These are phyloP conservation scores for Mesembryanthemum crystallinum DNA, from an alignment of 148 eudicot genomes.

Conservation along the genomic window DNA sequence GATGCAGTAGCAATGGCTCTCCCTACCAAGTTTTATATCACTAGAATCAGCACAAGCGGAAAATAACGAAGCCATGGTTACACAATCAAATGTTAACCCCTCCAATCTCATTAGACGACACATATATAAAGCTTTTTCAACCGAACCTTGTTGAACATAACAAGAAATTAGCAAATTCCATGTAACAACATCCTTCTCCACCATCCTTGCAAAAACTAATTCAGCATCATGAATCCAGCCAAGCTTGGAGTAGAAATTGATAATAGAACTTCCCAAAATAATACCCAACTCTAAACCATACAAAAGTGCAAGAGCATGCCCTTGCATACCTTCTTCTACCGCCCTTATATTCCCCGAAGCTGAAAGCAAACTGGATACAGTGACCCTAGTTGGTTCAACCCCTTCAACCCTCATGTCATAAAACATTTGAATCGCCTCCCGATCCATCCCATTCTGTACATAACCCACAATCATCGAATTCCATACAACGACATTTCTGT, in stretches of 20 bases:
- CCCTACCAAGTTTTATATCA: constrained; percentile 42
- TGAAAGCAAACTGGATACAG: constrained; percentile 48
- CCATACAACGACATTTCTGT: constrained; percentile 51
- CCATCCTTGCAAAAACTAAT: constrained; percentile 41
- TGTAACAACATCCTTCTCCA: constrained; percentile 55
- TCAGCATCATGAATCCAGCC: constrained; percentile 49
- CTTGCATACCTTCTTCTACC: constrained; percentile 52
- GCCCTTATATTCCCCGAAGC: constrained; percentile 50
- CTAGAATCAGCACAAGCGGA: constrained; percentile 36
- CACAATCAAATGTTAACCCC: constrained; percentile 47
- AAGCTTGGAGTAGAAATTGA: constrained; percentile 52
- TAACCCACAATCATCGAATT: constrained; percentile 54
- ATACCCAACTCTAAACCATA: constrained; percentile 41
- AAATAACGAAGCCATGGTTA: constrained; percentile 43
- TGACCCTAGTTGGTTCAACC: constrained; percentile 48
- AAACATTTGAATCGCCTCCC: constrained; percentile 48
- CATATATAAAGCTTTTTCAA: constrained; percentile 29
- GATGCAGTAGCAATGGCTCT: constrained; percentile 45
- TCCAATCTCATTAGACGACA: constrained; percentile 45
- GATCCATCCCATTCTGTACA: constrained; percentile 50
- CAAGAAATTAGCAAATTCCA: constrained; percentile 62
- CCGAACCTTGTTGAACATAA: constrained; percentile 41
- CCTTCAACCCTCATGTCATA: constrained; percentile 49
- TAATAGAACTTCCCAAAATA: constrained; percentile 56
- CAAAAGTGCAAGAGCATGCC: constrained; percentile 46